Percentiles rank a stretch among this genome's conserved stretches.
phyloP scores from a whole-genome alignment of 2,329 filamentous ascomycete species.

The Cladosporium sp. region DNA sequence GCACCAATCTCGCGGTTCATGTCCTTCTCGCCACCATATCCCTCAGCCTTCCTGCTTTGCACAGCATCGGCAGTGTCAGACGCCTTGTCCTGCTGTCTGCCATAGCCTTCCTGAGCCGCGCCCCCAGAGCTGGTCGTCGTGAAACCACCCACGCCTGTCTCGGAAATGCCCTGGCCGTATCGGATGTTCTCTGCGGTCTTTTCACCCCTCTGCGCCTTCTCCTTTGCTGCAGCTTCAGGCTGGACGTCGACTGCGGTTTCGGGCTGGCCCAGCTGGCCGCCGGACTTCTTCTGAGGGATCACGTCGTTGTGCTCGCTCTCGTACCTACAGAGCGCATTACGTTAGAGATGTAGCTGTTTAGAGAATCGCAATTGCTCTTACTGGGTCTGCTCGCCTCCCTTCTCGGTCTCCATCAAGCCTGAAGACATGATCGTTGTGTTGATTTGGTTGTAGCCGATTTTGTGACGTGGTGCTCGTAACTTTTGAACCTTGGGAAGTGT shows the following conservation, averaged over 20 bases:
- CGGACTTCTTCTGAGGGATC: conserved; percentile 54
- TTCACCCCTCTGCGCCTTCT: conserved; percentile 43
- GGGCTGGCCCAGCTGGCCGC: conserved; percentile 57
- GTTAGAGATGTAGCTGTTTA: background rate
- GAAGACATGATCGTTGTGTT: conserved; percentile 48
- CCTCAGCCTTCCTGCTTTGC: conserved; percentile 39
- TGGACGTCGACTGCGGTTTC: conserved; percentile 39
- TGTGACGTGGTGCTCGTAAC: background rate
- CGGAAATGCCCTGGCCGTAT: conserved; percentile 59
- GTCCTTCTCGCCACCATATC: conserved; percentile 44
- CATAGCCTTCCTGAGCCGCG: conserved; percentile 42
- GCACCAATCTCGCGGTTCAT: conserved; percentile 55
- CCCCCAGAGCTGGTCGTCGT: conserved; percentile 46
- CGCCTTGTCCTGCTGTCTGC: conserved; percentile 31
- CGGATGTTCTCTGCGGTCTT: conserved; percentile 55
- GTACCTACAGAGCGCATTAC: conserved; percentile 48
- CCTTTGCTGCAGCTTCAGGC: conserved; percentile 36
- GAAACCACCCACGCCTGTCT: conserved; percentile 58
- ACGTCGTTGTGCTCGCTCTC: conserved; percentile 58
- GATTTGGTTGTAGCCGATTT: background rate
- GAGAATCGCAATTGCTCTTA: conserved; percentile 35
- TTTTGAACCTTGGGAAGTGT: background rate
- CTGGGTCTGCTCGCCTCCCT: conserved; percentile 63
- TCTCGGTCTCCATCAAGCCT: conserved; percentile 60
- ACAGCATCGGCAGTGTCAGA: conserved; percentile 40